Evolutionary conservation across 2,329 filamentous ascomycete species (phyloP), one percentile per base, ranked within the genome.

Genomic region (Polytolypa hystricis): DNA sequence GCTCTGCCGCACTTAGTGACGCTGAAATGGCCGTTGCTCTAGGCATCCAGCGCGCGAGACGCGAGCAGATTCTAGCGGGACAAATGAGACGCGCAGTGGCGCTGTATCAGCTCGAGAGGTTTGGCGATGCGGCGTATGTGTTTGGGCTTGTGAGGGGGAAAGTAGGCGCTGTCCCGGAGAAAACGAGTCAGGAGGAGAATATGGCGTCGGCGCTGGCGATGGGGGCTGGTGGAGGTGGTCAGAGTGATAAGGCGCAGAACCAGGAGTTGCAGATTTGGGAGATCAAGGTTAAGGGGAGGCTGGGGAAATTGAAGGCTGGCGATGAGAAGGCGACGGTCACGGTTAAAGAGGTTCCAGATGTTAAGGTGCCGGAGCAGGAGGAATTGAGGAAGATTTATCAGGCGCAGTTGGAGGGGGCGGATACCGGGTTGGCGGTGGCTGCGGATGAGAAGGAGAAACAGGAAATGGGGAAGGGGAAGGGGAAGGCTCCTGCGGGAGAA

Each of bases 61-160:
- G 82, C 34, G 76, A 84, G 45, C 70, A 81, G 19, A 84, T 95
- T 56, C 70, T 78, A 30, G 74, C 84, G n/a, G 80, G 84, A 2
- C 84, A 95, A 51, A 75, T 91, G 50, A 77, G 87, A 47, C 76
- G 89, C 25, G 82, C 76, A 4, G 74, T 93, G 9, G 73, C 81
- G 8, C 68, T 89, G 17, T 82, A 77, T 57, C 74, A 78, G 33
- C 65, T 86, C 27, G 74, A 73, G 21, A 70, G 74, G 36, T 84
- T 77, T 48, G 85, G 79, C 3, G 81, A 95, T 58, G 80, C 86
- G 1, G 72, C 79, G 40, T 73, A 77, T 47, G 74, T 87, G 44
- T 75, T 87, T 14, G 65, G 61, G n/a, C 58, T 70, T 19, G 67
- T 78, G 10, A 51, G 54, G 28, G 65, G 64, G 42, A 69, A 69